Conservation (phyloP, 106 monocot genomes). For the Alisma plantagoaquatica region DNA sequence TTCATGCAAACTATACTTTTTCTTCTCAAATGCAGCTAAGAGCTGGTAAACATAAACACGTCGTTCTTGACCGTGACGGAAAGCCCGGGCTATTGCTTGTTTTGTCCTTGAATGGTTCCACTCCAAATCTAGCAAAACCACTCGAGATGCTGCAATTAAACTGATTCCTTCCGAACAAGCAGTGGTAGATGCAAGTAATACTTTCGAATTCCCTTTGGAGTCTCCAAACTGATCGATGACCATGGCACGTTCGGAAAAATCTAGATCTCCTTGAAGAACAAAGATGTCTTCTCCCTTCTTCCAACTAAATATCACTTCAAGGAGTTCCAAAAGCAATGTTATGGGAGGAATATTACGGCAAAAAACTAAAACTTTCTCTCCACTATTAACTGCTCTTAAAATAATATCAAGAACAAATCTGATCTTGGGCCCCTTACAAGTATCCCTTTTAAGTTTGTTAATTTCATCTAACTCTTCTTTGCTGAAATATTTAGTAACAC, state of each 20-base stretch:
- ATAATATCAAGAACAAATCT: conserved; percentile 64
- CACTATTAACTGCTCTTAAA: conserved; percentile 31
- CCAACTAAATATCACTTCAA: conserved; percentile 47
- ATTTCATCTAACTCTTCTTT: conserved; percentile 29
- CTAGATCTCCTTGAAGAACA: conserved; percentile 62
- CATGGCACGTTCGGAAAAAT: conserved; percentile 30
- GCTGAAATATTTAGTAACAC: conserved; percentile 30
- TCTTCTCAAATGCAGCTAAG: conserved; percentile 58
- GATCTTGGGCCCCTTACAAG: conserved; percentile 38
- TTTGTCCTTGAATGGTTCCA: conserved; percentile 75
- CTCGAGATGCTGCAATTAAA: conserved; percentile 58
- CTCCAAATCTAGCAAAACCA: conserved; percentile 65
- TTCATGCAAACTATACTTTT: conserved; percentile 38
- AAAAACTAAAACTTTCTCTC: conserved; percentile 64
- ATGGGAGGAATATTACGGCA: conserved; percentile 60
- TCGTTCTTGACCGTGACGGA: conserved; percentile 58
- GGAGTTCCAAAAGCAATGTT: conserved; percentile 31
- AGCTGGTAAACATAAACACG: conserved; percentile 63
- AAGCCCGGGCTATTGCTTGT: conserved; percentile 69
- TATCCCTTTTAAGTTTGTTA: conserved; percentile 24
- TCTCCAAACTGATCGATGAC: conserved; percentile 56
- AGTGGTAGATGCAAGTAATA: conserved; percentile 59
- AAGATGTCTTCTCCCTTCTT: conserved; percentile 36
- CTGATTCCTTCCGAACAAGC: conserved; percentile 78
- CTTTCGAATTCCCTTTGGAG: conserved; percentile 23